These are phyloP conservation scores for Senecio squalidus DNA, from an alignment of 140 eudicot species.

Conservation along the genomic window DNA sequence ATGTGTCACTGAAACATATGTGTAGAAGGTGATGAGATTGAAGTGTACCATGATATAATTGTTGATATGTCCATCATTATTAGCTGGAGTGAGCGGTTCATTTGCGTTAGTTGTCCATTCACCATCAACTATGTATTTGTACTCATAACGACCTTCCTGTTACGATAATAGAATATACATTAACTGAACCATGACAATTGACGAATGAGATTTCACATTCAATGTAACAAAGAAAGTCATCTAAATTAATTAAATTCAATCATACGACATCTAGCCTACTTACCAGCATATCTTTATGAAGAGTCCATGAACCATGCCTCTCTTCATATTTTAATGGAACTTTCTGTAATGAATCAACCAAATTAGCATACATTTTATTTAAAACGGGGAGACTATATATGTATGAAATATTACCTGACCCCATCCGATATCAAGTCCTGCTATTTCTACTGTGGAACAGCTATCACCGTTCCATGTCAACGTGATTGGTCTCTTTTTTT, in stretches of 20 bases:
- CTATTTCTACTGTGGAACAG: conserved; percentile 69
- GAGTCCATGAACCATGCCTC: conserved; percentile 64
- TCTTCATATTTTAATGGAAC: conserved; percentile 58
- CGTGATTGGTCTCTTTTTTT: conserved; percentile 53
- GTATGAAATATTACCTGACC: conserved; percentile 84
- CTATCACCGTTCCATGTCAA: conserved; percentile 61
- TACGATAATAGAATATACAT: neutral
- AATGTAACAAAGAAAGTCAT: neutral
- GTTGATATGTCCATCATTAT: conserved; percentile 91
- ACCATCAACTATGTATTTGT: conserved; percentile 90
- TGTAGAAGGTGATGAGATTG: neutral
- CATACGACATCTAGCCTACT: conserved; percentile 6
- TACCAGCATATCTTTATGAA: conserved; percentile 77
- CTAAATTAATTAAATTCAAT: neutral
- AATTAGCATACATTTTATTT: no score
- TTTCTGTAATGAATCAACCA: conserved; percentile 42
- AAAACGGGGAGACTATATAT: no score
- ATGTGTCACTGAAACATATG: neutral
- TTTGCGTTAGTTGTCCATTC: conserved; percentile 62
- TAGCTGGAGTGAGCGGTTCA: conserved; percentile 55
- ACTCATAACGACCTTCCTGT: conserved; percentile 91
- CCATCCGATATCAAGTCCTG: conserved; percentile 99
- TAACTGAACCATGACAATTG: no score
- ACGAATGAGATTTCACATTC: neutral
- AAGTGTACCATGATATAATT: conserved; percentile 59